These are phyloP conservation scores for Metarhizium album DNA, from an alignment of 2,329 filamentous ascomycete genomes.

Conservation along the genomic window DNA sequence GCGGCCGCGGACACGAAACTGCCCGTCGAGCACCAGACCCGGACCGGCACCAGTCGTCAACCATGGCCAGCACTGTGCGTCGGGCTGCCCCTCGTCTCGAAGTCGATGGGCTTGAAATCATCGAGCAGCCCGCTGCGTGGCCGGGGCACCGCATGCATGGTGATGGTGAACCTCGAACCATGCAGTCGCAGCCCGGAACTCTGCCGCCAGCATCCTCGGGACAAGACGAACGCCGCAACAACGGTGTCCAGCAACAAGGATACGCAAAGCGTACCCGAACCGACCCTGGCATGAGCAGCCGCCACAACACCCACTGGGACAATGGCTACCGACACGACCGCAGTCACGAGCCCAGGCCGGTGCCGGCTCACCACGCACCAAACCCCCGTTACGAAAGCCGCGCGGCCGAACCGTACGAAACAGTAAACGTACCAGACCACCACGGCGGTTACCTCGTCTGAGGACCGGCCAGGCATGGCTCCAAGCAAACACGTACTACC, in stretches of 20 bases:
- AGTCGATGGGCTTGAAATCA: background rate
- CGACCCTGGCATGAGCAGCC: background rate
- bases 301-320: background rate
- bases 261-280: background rate
- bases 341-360: background rate
- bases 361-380: background rate
- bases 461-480: constrained; percentile 22
- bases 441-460: constrained; percentile 36
- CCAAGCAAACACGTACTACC: background rate
- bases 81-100: background rate
- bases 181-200: background rate
- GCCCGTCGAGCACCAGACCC: background rate
- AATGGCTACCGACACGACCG: background rate
- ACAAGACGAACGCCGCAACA: background rate
- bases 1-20: background rate
- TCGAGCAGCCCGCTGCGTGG: background rate
- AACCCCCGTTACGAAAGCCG: background rate
- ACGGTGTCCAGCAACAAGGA: background rate
- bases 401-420: constrained; percentile 28
- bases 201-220: background rate
- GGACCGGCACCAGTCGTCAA: background rate
- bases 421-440: constrained; percentile 33
- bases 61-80: background rate
- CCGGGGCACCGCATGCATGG: background rate
- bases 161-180: background rate